A percentile compares a stretch with the other conserved stretches of the same genome.
Evolutionary conservation across 331 rosid species (phyloP).

Genomic region (Pyrus hybrid): DNA sequence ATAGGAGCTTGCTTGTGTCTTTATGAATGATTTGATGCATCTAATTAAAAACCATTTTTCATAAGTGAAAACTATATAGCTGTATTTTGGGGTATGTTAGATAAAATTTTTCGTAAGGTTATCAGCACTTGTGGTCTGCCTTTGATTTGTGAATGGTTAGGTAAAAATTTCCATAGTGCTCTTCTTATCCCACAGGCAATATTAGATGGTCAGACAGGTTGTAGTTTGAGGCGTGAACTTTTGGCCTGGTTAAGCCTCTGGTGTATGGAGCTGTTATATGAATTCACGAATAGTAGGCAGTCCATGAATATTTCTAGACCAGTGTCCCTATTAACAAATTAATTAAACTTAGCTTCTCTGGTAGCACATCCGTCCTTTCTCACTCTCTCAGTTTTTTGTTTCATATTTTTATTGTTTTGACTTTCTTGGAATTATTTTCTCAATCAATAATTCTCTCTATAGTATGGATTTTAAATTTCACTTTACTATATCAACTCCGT

Average conservation of each 20-base stretch:
- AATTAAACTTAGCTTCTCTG: background rate
- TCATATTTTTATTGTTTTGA: background rate
- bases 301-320: background rate
- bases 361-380: background rate
- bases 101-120: background rate
- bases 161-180: background rate
- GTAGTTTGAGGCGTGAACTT: slow-evolving; percentile 13
- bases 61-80: background rate
- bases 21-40: background rate
- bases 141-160: background rate
- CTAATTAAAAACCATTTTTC: background rate
- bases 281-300: background rate
- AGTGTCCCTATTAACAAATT: background rate
- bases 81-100: background rate
- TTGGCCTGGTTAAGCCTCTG: slow-evolving; percentile 2
- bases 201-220: slow-evolving; percentile 3
- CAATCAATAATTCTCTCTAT: background rate
- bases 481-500: slow-evolving; percentile 9
- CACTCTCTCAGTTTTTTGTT: background rate
- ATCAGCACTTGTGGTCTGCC: background rate
- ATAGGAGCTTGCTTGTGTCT: slow-evolving; percentile 6
- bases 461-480: background rate
- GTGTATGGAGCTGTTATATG: background rate
- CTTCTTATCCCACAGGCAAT: background rate
- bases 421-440: background rate